A percentile compares a stretch with the other conserved stretches of the same genome.
Evolutionary conservation across 2,329 filamentous ascomycete genomes (phyloP).

Genomic region (Pezicula rhizophila): DNA sequence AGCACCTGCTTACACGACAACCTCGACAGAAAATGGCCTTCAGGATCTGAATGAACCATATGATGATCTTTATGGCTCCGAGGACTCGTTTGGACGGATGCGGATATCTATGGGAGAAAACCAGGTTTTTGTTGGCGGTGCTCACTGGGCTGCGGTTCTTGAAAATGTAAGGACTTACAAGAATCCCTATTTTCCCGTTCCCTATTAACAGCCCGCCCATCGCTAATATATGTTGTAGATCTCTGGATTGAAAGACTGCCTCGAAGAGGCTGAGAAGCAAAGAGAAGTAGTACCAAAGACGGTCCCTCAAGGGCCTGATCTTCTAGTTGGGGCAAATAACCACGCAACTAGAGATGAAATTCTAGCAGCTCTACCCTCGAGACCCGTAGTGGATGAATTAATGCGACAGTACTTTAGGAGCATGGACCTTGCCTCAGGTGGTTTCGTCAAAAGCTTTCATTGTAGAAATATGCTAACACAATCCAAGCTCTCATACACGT

Average conservation of each 20-base stretch:
- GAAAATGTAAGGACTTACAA: constrained; percentile 38
- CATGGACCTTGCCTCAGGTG: constrained; percentile 45
- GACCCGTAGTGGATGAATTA: constrained; percentile 40
- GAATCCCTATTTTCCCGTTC: no score
- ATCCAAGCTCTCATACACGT: constrained; percentile 42
- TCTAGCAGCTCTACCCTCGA: constrained; percentile 40
- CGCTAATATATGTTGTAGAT: constrained; percentile 34
- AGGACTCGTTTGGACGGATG: constrained; percentile 16
- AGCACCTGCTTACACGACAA: not conserved
- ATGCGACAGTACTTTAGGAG: constrained; percentile 46
- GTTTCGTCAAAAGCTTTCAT: constrained; percentile 4
- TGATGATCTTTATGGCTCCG: not conserved
- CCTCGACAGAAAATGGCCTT: not conserved
- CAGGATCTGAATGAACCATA: not conserved
- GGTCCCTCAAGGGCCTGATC: constrained; percentile 9
- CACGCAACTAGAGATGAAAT: constrained; percentile 37
- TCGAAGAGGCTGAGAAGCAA: constrained; percentile 27
- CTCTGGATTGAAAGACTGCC: constrained; percentile 52
- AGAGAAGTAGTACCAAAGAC: not conserved
- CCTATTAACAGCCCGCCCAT: no score
- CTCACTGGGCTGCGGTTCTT: constrained; percentile 52
- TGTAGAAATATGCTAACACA: constrained; percentile 3
- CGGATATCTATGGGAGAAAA: constrained; percentile 21
- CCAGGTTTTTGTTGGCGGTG: constrained; percentile 47
- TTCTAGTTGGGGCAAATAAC: constrained; percentile 16